Evolutionary conservation across 1,284 basidiomycete genomes (phyloP).

Genomic region (Sporisorium reilianum): DNA sequence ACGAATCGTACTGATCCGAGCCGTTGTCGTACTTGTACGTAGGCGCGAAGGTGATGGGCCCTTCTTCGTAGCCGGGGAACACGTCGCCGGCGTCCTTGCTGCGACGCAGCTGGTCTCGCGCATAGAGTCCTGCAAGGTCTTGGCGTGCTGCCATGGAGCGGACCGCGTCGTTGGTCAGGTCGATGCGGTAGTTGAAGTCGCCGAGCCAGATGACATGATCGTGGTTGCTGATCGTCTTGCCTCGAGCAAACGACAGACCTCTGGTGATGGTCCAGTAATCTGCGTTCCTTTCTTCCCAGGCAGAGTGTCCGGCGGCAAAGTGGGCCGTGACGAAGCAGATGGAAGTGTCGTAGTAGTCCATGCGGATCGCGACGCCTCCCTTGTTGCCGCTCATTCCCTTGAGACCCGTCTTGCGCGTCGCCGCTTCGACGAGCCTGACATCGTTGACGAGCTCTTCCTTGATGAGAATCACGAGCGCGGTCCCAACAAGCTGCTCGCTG

Average conservation of each 20-base stretch:
- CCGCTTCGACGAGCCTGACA: slow-evolving; percentile 90
- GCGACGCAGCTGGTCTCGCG: slow-evolving; percentile 75
- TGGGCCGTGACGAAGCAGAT: slow-evolving; percentile 97
- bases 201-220: slow-evolving; percentile 92
- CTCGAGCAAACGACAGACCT: slow-evolving; percentile 86
- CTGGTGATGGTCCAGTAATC: slow-evolving; percentile 90
- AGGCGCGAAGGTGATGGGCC: slow-evolving; percentile 85
- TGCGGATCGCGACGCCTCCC: slow-evolving; percentile 85
- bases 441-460: slow-evolving; percentile 80
- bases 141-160: slow-evolving; percentile 71
- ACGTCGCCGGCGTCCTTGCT: slow-evolving; percentile 70
- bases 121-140: slow-evolving; percentile 80
- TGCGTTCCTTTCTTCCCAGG: slow-evolving; percentile 88
- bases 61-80: slow-evolving; percentile 89
- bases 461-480: slow-evolving; percentile 87
- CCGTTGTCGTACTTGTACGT: slow-evolving; percentile 86
- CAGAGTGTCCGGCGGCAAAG: slow-evolving; percentile 90
- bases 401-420: slow-evolving; percentile 94
- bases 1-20: slow-evolving; percentile 88
- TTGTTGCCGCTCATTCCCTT: slow-evolving; percentile 97
- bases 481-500: slow-evolving; percentile 96
- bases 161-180: slow-evolving; percentile 84
- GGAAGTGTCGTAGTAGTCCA: slow-evolving; percentile 88
- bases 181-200: slow-evolving; percentile 93
- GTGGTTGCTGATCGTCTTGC: slow-evolving; percentile 87